These are phyloP conservation scores for Neurospora terricola DNA, from an alignment of 495 filamentous ascomycete genomes.

Conservation along the genomic window DNA sequence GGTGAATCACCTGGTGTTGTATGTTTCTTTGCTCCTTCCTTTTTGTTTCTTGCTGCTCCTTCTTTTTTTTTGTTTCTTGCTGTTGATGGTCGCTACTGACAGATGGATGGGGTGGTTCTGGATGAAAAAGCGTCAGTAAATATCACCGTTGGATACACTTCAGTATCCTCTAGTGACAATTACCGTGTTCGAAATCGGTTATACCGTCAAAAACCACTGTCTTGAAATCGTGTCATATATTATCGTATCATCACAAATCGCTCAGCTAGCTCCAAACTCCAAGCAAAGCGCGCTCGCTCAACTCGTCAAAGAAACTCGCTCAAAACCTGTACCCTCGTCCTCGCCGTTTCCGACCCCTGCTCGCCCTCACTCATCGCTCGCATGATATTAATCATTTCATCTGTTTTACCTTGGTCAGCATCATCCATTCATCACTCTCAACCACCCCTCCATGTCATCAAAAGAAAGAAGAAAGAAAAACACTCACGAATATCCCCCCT, in stretches of 20 bases:
- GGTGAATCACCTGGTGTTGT: background rate
- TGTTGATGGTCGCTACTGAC: background rate
- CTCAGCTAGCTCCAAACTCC: background rate
- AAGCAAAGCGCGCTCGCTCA: background rate
- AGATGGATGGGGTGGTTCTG: background rate
- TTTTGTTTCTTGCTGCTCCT: background rate
- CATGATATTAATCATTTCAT: conserved; percentile 50
- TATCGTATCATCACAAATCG: background rate
- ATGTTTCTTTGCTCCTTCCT: background rate
- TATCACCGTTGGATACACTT: no score
- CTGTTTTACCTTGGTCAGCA: conserved; percentile 18
- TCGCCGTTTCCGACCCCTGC: conserved; percentile 39
- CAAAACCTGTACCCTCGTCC: conserved; percentile 46
- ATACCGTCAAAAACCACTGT: background rate
- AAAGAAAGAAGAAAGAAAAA: background rate
- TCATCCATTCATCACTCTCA: background rate
- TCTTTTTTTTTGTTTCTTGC: background rate
- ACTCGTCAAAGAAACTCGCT: conserved; percentile 31
- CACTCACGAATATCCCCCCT: conserved; percentile 46
- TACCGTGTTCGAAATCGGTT: background rate
- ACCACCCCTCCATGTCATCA: no score
- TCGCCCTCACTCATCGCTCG: conserved; percentile 42
- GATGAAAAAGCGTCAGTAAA: background rate
- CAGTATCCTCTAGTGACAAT: background rate
- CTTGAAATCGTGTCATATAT: background rate